Conservation (phyloP, 164 flowering plant species). For the Aristolochia californica region DNA sequence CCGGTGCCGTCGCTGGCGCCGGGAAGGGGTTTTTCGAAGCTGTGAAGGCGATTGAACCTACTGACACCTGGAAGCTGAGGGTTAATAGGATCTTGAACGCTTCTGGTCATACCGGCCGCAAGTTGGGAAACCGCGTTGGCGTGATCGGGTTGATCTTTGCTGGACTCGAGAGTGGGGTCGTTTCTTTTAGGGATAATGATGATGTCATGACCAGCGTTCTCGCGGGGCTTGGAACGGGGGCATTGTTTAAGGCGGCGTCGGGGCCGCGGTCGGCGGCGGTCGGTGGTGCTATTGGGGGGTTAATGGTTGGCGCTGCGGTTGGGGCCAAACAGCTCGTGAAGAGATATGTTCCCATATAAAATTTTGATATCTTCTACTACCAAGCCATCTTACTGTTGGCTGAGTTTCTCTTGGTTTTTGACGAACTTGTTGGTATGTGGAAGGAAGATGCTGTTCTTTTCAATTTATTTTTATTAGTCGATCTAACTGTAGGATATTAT, state of each 20-base stretch:
- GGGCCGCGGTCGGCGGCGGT: constrained; percentile 62
- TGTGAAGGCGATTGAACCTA: constrained; percentile 41
- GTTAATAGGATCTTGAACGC: constrained; percentile 63
- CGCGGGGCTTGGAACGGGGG: constrained; percentile 62
- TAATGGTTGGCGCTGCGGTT: constrained; percentile 37
- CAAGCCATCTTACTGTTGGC: background rate
- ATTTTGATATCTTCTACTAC: background rate
- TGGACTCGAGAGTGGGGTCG: constrained; percentile 57
- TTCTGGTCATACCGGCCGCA: constrained; percentile 60
- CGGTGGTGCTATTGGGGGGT: constrained; percentile 52
- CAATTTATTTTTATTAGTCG: background rate
- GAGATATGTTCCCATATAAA: constrained; percentile 45
- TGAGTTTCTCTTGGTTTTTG: background rate
- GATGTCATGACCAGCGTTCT: constrained; percentile 49
- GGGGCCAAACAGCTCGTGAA: constrained; percentile 46
- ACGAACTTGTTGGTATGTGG: background rate
- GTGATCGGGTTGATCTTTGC: constrained; percentile 65
- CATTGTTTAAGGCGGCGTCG: constrained; percentile 44
- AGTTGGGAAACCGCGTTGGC: constrained; percentile 58
- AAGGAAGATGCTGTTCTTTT: background rate
- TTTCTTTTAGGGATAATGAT: constrained; percentile 33
- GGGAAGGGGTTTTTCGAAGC: constrained; percentile 46
- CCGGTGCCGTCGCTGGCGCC: constrained; percentile 56
- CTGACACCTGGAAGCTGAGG: constrained; percentile 63
- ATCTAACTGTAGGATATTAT: background rate